These are phyloP conservation scores for Nemania abortiva DNA, from an alignment of 2,329 filamentous ascomycete genomes.

Conservation along the genomic window DNA sequence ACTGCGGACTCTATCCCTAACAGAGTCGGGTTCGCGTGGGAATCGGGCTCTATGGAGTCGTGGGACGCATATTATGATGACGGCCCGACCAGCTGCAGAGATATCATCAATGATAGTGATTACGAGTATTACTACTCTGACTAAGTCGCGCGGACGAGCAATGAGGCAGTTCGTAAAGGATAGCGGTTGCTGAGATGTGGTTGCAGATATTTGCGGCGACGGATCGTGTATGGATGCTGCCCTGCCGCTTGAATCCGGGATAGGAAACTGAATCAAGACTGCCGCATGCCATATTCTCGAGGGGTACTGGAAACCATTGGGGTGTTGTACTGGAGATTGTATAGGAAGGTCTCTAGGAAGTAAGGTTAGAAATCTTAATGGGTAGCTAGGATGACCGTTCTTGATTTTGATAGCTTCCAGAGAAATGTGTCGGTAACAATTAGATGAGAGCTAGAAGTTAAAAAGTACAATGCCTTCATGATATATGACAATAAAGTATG, in stretches of 20 bases:
- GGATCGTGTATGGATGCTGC: neutral
- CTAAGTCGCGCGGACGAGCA: neutral
- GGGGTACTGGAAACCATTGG: no score
- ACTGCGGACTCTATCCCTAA: slow-evolving; percentile 17
- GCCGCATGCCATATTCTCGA: no score
- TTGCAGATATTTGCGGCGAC: neutral
- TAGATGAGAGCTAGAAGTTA: no score
- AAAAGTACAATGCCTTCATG: no score
- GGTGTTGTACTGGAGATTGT: no score
- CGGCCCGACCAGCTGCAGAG: slow-evolving; percentile 14
- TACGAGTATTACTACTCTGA: slow-evolving; percentile 28
- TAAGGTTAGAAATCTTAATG: no score
- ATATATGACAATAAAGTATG: no score
- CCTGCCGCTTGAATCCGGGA: neutral
- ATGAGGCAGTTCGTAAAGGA: neutral
- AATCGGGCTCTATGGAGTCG: slow-evolving; percentile 19
- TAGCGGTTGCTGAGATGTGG: neutral
- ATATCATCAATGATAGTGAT: slow-evolving; percentile 23
- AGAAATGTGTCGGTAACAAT: no score
- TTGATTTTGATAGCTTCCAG: no score
- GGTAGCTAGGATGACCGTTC: no score
- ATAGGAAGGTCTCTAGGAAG: no score
- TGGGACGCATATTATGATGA: slow-evolving; percentile 16
- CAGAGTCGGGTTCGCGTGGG: slow-evolving; percentile 27
- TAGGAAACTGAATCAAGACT: no score